Evolutionary conservation across 768 basidiomycete genomes (phyloP).

Genomic region (Macrocybe gigantea): DNA sequence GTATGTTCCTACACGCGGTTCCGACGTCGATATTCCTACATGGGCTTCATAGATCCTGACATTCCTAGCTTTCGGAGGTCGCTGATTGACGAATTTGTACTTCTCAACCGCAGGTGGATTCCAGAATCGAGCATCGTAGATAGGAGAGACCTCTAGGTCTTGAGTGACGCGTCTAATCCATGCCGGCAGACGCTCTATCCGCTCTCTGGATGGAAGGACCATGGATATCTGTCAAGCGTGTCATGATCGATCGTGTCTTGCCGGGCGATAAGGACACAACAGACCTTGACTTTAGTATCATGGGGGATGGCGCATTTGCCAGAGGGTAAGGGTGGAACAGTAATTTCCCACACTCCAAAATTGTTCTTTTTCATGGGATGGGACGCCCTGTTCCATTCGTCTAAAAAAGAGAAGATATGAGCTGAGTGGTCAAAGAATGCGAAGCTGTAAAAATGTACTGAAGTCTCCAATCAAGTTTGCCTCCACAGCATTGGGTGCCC

Average conservation of each 20-base stretch:
- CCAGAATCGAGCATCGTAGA: slow-evolving; percentile 99
- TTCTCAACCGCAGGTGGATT: slow-evolving; percentile 72
- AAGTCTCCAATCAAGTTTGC: slow-evolving; percentile 93
- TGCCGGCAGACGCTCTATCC: slow-evolving; percentile 87
- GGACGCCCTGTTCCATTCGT: slow-evolving; percentile 80
- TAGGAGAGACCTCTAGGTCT: slow-evolving; percentile 80
- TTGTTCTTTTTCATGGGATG: slow-evolving; percentile 82
- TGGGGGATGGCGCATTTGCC: slow-evolving; percentile 86
- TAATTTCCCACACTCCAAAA: slow-evolving; percentile 89
- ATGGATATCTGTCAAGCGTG: slow-evolving; percentile 75
- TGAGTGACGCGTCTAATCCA: slow-evolving; percentile 98
- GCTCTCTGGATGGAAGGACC: slow-evolving; percentile 69
- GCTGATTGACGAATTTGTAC: slow-evolving; percentile 79
- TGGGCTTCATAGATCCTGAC: slow-evolving; percentile 95
- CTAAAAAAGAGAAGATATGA: slow-evolving; percentile 30
- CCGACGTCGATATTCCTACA: slow-evolving; percentile 91
- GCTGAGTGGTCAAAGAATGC: background rate
- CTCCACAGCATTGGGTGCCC: slow-evolving; percentile 87
- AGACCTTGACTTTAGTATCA: slow-evolving; percentile 91
- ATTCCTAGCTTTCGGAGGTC: slow-evolving; percentile 60
- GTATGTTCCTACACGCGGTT: slow-evolving; percentile 87
- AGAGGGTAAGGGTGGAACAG: slow-evolving; percentile 55
- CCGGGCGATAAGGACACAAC: slow-evolving; percentile 8
- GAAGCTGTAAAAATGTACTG: slow-evolving; percentile 52
- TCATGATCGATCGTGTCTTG: slow-evolving; percentile 1